Base-by-base conservation (phyloP, 345 rosid genomes). In the Chamaenerion angustifolium region DNA sequence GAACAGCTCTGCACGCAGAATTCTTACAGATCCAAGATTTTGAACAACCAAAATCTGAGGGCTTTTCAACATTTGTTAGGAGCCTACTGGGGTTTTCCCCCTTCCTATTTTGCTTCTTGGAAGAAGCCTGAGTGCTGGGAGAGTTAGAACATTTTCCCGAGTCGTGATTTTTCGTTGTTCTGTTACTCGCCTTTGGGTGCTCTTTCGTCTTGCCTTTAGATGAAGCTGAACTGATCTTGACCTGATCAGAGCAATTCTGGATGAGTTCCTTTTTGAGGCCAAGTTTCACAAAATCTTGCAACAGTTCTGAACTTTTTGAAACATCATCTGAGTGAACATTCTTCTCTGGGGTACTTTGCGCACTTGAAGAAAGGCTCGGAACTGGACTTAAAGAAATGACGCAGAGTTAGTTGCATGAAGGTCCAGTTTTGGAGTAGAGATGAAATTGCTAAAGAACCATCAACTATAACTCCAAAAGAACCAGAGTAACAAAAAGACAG, bases 11-110 rank as follows among this genome's bases (percentile, higher is more conserved):
- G 55, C 92, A 82, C n/a, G 92, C 83, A 49, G 74, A 73, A 58
- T 82, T 82, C 69, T 79, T 88, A 51, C 86, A 71, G 68, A 84
- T 72, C 99, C 96, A 93, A 8, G 83, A 68, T 48, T 58, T 68
- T 27, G 73, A 72, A 60, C 57, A 56, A 46, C 76, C 80, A 61
- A 64, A 65, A 58, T 73, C 84, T 6, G 69, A 56, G 51, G 76
- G 57, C 54, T 63, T 65, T 66, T 78, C 79, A 15, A 73, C 35
- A 53, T 72, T 57, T 4, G 74, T 60, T 12, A 63, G 60, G 44
- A 74, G 45, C 45, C 81, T 67, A 17, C 54, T 62, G 43, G 88
- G 94, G 44, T 68, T 78, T 58, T 78, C 85, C 56, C 83, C 94
- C 72, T 83, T 83, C 48, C 88, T 72, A 57, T 41, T 76, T 68